These are phyloP conservation scores for Lactarius vividus DNA, from an alignment of 768 basidiomycete genomes.

Conservation along the genomic window DNA sequence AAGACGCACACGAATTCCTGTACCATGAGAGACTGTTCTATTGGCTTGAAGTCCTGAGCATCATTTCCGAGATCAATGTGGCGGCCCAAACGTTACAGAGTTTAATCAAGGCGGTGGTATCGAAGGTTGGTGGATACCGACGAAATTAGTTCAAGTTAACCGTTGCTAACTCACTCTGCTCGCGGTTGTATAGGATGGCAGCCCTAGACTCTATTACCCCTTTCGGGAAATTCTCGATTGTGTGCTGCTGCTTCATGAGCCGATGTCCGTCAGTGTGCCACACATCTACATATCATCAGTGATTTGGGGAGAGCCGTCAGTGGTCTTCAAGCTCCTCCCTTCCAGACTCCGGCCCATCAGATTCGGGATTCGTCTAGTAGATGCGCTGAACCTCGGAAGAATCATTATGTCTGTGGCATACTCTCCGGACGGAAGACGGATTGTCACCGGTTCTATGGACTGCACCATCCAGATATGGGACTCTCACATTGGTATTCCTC, in stretches of 20 bases:
- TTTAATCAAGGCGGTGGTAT: not conserved
- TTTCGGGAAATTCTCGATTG: not conserved
- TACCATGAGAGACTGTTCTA: not conserved
- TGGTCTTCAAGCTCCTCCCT: not conserved
- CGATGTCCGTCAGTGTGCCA: not conserved
- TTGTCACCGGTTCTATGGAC: not conserved
- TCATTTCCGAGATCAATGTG: not conserved
- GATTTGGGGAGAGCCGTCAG: no score
- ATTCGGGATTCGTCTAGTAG: not conserved
- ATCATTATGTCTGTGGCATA: not conserved
- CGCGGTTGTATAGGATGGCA: not conserved
- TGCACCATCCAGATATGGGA: not conserved
- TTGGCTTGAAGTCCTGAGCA: not conserved
- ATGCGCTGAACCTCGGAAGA: not conserved
- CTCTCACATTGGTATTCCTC: not conserved
- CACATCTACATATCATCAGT: no score
- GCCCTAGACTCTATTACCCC: accelerated
- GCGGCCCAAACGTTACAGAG: not conserved
- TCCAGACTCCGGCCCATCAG: not conserved
- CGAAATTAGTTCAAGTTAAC: not conserved
- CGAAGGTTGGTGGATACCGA: not conserved
- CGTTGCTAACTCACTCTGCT: not conserved
- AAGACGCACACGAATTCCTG: not conserved
- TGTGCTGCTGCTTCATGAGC: not conserved
- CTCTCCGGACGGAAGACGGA: not conserved